Evolutionary conservation across 768 basidiomycete genomes (phyloP).

Genomic region (Clitopilus passeckerianus): DNA sequence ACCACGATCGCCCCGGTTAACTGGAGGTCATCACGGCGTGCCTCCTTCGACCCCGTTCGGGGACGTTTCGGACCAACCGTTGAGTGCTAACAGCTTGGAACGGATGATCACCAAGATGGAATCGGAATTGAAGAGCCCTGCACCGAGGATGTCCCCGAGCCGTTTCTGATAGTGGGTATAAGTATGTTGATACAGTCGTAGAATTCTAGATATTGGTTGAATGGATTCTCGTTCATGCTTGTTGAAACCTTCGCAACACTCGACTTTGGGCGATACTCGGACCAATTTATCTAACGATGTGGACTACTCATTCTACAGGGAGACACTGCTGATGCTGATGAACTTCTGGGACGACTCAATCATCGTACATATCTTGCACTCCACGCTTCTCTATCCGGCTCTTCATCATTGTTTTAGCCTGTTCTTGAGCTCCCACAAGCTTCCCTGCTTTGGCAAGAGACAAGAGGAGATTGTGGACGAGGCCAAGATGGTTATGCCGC

Average conservation of each 20-base stretch:
- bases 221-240: neutral
- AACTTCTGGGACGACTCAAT: slow-evolving; percentile 16
- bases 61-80: neutral
- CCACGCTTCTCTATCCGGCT: slow-evolving; percentile 30
- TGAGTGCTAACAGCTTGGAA: neutral
- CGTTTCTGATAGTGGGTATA: neutral
- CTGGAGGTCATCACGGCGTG: neutral
- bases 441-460: slow-evolving; percentile 69
- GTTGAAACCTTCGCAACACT: too few species aligned
- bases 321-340: neutral
- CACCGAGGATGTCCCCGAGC: neutral
- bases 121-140: neutral
- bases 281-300: too few species aligned
- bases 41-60: neutral
- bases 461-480: slow-evolving; percentile 69
- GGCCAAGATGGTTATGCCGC: slow-evolving; percentile 81
- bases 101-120: neutral
- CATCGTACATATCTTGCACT: slow-evolving; percentile 39
- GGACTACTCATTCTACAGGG: neutral
- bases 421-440: slow-evolving; percentile 46
- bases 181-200: neutral
- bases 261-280: too few species aligned
- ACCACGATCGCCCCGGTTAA: neutral
- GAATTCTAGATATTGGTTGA: neutral
- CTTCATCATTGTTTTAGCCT: slow-evolving; percentile 39